phyloP scores from a whole-genome alignment of 345 rosid genomes.

The Gossypium australe region DNA sequence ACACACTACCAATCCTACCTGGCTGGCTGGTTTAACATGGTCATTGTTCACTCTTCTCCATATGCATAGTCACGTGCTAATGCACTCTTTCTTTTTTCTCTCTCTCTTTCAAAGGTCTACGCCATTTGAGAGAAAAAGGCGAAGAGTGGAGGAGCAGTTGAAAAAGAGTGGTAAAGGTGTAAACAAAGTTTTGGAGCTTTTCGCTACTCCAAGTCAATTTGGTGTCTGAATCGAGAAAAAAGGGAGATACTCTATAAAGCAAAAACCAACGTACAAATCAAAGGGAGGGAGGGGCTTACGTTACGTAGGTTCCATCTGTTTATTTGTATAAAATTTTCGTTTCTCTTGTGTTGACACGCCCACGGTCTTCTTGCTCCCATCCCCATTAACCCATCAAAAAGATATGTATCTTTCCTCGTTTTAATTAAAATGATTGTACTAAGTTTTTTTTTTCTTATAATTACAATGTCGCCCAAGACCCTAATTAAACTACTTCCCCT shows the following conservation, averaged over 20 bases:
- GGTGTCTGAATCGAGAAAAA: slow-evolving; percentile 28
- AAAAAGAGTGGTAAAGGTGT: slow-evolving; percentile 14
- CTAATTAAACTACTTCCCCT: not conserved
- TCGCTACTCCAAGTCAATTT: slow-evolving; percentile 34
- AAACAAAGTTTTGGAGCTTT: slow-evolving; percentile 23
- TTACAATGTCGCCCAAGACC: not conserved
- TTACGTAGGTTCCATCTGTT: not conserved
- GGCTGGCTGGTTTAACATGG: not conserved
- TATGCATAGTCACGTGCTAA: slow-evolving; percentile 27
- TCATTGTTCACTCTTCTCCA: slow-evolving; percentile 23
- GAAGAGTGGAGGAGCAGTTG: slow-evolving; percentile 23
- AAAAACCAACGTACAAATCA: slow-evolving; percentile 15
- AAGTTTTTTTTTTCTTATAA: not conserved
- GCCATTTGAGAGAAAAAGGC: not conserved
- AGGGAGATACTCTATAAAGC: slow-evolving; percentile 20
- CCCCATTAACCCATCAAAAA: too few species aligned
- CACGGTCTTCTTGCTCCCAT: not conserved
- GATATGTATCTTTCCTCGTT: not conserved
- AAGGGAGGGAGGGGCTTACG: slow-evolving; percentile 11
- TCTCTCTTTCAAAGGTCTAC: not conserved
- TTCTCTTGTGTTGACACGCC: not conserved
- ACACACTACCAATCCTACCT: not conserved
- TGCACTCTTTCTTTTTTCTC: not conserved
- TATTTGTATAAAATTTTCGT: slow-evolving; percentile 1
- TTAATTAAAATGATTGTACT: not conserved